Base-by-base conservation (phyloP, 768 basidiomycete species). In the Polyporus arcularius region DNA sequence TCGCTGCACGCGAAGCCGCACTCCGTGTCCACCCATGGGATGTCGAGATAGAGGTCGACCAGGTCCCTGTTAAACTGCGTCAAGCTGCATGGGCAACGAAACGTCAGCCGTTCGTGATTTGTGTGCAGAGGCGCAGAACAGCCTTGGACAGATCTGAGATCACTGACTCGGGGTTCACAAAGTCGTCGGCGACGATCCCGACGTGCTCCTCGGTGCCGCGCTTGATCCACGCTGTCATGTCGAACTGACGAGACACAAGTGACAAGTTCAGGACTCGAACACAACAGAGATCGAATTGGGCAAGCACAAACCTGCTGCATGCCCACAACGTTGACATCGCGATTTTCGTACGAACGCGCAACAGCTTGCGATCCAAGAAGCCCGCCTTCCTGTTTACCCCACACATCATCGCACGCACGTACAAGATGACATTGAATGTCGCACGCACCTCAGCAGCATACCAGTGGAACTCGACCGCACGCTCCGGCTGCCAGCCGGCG, bases 191-290 rank as follows among this genome's bases (percentile, higher is more conserved):
- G 69, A 96, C 91, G 53, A 96, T 82, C 46, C 90, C 90, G 61
- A 96, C 88, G 78, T 67, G 78, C 69, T 80, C 79, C 79, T 84
- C 70, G 12, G 81, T 81, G 12, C 82, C 82, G 57, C 72, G 70
- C 82, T 94, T 94, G 62, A 96, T 90, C 94, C 94, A 97, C 57
- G 92, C 92, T 21, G 92, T 94, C 92, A 94, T 94, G 72, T 94
- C 92, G 69, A 89, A 91, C 90, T 92, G 66, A 53, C 49, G 46
- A 49, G 12, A 21, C 54, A 43, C 58, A 11, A 4, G 53, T 63
- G 42, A 63, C 54, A 63, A 55, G 53, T 55, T 63, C 39, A 48
- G 45, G 49, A 54, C 43, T 21, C 49, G 35, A 56, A 60, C 11
- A 1, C 3, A 1, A 35, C 7, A 35, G 11, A 35, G 6, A 35